Percentiles rank a stretch among this genome's conserved stretches.
phyloP scores from a whole-genome alignment of 2,329 filamentous ascomycete species.

The Epichloe festucae region DNA sequence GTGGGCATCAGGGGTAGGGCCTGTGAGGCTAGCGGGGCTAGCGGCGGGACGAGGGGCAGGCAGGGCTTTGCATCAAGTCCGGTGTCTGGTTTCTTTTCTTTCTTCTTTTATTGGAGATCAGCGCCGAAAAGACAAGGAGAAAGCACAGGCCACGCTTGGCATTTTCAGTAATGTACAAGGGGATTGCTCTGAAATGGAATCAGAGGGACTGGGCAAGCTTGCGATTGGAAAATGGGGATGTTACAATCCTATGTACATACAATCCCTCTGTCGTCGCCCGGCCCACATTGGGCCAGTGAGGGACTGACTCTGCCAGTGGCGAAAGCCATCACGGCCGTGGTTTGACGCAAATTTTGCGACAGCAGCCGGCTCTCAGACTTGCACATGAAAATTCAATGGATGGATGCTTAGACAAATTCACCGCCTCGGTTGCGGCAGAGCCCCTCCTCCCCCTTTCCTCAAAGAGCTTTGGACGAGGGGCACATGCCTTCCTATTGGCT shows the following conservation, averaged over 20 bases:
- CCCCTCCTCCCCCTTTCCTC: neutral
- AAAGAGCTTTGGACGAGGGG: slow-evolving; percentile 1
- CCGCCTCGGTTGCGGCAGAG: neutral
- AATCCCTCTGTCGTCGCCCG: too few species aligned
- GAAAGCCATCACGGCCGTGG: neutral
- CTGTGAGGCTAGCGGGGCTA: neutral
- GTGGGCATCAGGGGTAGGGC: neutral
- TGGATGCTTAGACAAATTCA: too few species aligned
- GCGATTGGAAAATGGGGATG: neutral
- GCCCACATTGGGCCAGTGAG: too few species aligned
- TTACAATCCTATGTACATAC: too few species aligned
- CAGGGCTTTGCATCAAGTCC: too few species aligned
- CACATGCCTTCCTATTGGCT: slow-evolving; percentile 1
- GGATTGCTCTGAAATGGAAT: slow-evolving; percentile 1
- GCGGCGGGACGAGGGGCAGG: neutral
- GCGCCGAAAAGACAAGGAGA: too few species aligned
- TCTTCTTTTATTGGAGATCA: too few species aligned
- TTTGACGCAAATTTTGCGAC: neutral
- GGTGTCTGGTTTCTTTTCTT: too few species aligned
- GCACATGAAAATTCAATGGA: neutral
- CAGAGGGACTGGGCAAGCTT: neutral
- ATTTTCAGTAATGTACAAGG: neutral
- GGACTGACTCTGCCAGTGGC: neutral
- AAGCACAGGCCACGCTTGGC: neutral
- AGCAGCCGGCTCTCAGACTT: neutral